These are phyloP conservation scores for Podaxis rugospora DNA, from an alignment of 768 basidiomycete species.

Conservation along the genomic window DNA sequence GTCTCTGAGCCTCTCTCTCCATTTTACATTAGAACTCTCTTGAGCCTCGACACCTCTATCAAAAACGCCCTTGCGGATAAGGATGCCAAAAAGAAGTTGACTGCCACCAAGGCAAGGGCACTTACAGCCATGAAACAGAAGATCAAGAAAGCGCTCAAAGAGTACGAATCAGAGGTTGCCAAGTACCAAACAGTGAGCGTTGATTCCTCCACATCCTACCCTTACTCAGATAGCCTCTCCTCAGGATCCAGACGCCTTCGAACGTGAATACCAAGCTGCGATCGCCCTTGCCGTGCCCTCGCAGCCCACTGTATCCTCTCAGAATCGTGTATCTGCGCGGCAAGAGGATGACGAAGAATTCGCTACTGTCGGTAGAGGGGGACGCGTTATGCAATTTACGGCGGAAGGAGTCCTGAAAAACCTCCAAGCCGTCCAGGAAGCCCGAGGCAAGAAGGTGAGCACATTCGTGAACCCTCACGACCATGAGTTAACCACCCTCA, in stretches of 20 bases:
- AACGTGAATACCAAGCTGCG: conserved; percentile 62
- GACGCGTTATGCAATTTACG: conserved; percentile 77
- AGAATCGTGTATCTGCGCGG: conserved; percentile 32
- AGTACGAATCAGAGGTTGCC: conserved; percentile 78
- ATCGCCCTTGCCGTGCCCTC: conserved; percentile 41
- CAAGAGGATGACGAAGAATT: conserved; percentile 68
- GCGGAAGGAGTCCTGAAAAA: conserved; percentile 89
- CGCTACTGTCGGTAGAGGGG: conserved; percentile 88
- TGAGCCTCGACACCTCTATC: conserved; percentile 72
- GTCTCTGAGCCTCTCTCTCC: conserved; percentile 83
- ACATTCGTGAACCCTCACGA: conserved; percentile 1
- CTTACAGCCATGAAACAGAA: conserved; percentile 98
- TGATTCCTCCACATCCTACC: not conserved
- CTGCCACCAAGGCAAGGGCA: conserved; percentile 88
- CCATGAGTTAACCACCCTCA: not conserved
- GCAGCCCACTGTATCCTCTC: conserved; percentile 27
- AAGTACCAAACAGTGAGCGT: conserved; percentile 70
- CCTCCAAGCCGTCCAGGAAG: conserved; percentile 87
- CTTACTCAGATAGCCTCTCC: not conserved
- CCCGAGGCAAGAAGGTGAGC: conserved; percentile 90
- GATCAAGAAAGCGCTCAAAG: conserved; percentile 86
- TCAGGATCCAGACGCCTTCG: conserved; percentile 88
- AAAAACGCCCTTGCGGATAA: conserved; percentile 77
- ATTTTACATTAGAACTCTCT: conserved; percentile 74
- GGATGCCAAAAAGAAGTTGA: conserved; percentile 94